Conservation (phyloP, 2,329 filamentous ascomycete species). For the Pezicula radicicola region DNA sequence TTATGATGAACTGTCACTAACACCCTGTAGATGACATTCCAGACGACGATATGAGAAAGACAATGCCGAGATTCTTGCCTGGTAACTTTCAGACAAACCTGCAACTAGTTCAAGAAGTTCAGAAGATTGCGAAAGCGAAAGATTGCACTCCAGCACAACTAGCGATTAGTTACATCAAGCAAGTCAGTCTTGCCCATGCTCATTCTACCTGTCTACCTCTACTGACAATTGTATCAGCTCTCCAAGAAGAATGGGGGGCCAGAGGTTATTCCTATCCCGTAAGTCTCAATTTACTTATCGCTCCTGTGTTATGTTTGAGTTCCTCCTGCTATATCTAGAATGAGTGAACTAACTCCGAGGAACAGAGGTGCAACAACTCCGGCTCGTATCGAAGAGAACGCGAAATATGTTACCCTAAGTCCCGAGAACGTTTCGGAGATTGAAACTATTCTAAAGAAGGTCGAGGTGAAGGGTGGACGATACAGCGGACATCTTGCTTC, state of each 20-base stretch:
- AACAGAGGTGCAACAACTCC: conserved; percentile 50
- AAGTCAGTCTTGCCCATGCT: conserved; percentile 38
- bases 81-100: conserved; percentile 64
- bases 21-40: conserved; percentile 51
- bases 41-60: conserved; percentile 52
- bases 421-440: conserved; percentile 49
- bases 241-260: conserved; percentile 25
- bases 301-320: too few relatives aligned
- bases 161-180: conserved; percentile 62
- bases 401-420: conserved; percentile 44
- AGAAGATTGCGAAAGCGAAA: conserved; percentile 57
- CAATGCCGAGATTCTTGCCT: conserved; percentile 58
- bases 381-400: conserved; percentile 59
- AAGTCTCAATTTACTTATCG: too few relatives aligned
- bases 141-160: conserved; percentile 60
- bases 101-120: conserved; percentile 54
- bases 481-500: conserved; percentile 32
- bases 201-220: not conserved
- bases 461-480: conserved; percentile 44
- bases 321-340: too few relatives aligned
- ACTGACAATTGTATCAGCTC: conserved; percentile 14
- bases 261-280: conserved; percentile 60
- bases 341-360: too few relatives aligned
- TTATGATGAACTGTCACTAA: too few relatives aligned
- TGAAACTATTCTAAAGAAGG: conserved; percentile 44